These are phyloP conservation scores for Annulohypoxylon truncatum DNA, from an alignment of 2,329 filamentous ascomycete genomes.

Conservation along the genomic window DNA sequence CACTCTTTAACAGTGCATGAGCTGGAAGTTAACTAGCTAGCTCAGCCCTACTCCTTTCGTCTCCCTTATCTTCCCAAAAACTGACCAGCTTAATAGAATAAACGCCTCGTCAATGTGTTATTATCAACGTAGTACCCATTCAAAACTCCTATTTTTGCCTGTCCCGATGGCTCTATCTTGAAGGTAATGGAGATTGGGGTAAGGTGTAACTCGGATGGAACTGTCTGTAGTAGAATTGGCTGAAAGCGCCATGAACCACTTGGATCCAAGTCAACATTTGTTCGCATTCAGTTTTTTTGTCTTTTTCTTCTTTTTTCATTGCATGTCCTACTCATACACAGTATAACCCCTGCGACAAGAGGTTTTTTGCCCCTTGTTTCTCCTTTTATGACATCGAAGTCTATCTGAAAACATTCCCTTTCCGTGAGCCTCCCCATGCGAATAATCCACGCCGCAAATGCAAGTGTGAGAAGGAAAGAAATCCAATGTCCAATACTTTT, in stretches of 20 bases:
- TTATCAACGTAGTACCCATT: neutral
- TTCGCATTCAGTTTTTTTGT: slow-evolving; percentile 29
- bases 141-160: neutral
- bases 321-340: slow-evolving; percentile 47
- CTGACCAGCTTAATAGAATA: neutral
- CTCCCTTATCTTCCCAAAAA: neutral
- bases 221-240: neutral
- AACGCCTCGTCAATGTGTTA: neutral
- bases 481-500: slow-evolving; percentile 41
- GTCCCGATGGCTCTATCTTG: neutral
- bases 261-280: slow-evolving; percentile 5
- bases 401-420: slow-evolving; percentile 49
- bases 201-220: neutral
- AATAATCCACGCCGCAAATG: slow-evolving; percentile 47
- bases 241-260: neutral
- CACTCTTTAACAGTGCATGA: neutral
- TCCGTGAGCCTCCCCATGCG: slow-evolving; percentile 42
- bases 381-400: slow-evolving; percentile 42
- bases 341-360: slow-evolving; percentile 37
- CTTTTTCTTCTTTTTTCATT: slow-evolving; percentile 16
- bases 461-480: slow-evolving; percentile 40
- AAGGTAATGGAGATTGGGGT: neutral
- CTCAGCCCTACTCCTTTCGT: neutral
- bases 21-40: neutral
- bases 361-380: slow-evolving; percentile 36